Evolutionary conservation across 768 basidiomycete species (phyloP).

Genomic region (Agrocybe pediades): DNA sequence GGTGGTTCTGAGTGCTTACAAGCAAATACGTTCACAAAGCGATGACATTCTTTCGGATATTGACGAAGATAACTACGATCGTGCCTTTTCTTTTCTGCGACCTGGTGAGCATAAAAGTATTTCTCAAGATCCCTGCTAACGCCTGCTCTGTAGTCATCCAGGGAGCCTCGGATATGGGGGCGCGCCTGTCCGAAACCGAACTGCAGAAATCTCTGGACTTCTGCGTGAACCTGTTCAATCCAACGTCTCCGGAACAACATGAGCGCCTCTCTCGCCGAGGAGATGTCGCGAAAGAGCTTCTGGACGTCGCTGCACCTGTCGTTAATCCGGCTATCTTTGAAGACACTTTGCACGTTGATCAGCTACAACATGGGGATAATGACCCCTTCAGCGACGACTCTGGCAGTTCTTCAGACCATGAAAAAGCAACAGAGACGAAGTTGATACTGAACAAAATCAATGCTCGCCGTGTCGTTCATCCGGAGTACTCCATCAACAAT

Average conservation of each 20-base stretch:
- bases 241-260: constrained; percentile 65
- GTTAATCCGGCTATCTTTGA: constrained; percentile 46
- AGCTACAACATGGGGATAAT: constrained; percentile 1
- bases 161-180: constrained; percentile 77
- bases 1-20: constrained; percentile 73
- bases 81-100: constrained; percentile 62
- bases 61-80: constrained; percentile 70
- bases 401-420: constrained; percentile 33
- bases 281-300: constrained; percentile 37
- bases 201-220: constrained; percentile 78
- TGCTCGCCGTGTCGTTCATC: constrained; percentile 66
- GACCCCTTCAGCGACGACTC: constrained; percentile 15
- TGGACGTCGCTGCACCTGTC: constrained; percentile 54
- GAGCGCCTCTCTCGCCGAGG: constrained; percentile 34
- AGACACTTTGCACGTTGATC: constrained; percentile 28
- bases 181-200: constrained; percentile 69
- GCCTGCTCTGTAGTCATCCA: constrained; percentile 61
- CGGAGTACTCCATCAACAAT: constrained; percentile 69
- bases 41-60: constrained; percentile 60
- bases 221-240: constrained; percentile 71
- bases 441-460: constrained; percentile 71
- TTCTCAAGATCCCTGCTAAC: neutral
- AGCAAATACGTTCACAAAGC: constrained; percentile 66
- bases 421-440: constrained; percentile 41
- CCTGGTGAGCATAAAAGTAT: constrained; percentile 43